Evolutionary conservation across 2,329 filamentous ascomycete genomes (phyloP).

Genomic region (Colletotrichum australisinense): DNA sequence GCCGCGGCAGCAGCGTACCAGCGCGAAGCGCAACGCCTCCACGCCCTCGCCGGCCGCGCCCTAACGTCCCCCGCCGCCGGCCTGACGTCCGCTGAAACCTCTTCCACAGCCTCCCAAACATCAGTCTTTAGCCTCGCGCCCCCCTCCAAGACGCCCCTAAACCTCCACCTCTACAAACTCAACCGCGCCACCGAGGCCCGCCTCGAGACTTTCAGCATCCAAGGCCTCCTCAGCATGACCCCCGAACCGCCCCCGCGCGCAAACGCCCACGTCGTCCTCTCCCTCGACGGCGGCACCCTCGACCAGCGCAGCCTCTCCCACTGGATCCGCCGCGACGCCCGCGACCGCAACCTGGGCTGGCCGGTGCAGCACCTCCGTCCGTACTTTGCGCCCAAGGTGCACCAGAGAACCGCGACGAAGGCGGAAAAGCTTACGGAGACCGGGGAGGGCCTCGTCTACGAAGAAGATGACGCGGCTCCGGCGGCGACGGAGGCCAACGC

Average conservation of each 20-base stretch:
- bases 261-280: conserved; percentile 48
- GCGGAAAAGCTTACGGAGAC: not conserved
- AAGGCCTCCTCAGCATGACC: conserved; percentile 31
- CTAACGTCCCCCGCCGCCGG: conserved; percentile 45
- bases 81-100: conserved; percentile 53
- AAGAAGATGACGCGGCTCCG: conserved; percentile 13
- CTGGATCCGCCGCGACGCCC: conserved; percentile 56
- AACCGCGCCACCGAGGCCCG: conserved; percentile 43
- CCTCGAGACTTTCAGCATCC: conserved; percentile 31
- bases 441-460: not conserved
- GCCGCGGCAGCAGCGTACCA: conserved; percentile 72
- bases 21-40: conserved; percentile 58
- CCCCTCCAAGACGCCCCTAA: conserved; percentile 45
- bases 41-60: conserved; percentile 47
- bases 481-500: not conserved
- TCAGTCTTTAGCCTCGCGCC: conserved; percentile 61
- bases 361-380: conserved; percentile 34
- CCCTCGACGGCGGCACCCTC: conserved; percentile 47
- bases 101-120: conserved; percentile 53
- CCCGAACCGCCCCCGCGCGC: conserved; percentile 36
- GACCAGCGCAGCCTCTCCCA: conserved; percentile 44
- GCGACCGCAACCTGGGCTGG: conserved; percentile 45
- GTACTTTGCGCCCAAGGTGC: conserved; percentile 31
- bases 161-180: conserved; percentile 31
- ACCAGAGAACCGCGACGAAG: not conserved